Conservation (phyloP, 1,139 yeast genomes). For the Arxiozyma slooffiae region DNA sequence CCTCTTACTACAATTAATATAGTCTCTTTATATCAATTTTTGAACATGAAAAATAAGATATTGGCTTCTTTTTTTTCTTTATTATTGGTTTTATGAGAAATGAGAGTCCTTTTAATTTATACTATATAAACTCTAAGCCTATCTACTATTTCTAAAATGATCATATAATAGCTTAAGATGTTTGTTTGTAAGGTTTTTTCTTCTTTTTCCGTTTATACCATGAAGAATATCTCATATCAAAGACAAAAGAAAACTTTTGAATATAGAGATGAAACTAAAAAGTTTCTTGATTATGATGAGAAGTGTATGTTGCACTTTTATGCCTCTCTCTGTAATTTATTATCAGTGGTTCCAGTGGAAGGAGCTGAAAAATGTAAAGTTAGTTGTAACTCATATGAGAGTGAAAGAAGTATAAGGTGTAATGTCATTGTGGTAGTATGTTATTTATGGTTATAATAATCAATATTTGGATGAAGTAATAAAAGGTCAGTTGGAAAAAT, state of each 20-base stretch:
- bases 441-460: conserved; percentile 31
- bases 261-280: conserved; percentile 7
- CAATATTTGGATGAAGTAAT: conserved; percentile 26
- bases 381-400: conserved; percentile 10
- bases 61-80: too few species aligned
- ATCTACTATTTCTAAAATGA: too few species aligned
- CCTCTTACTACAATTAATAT: too few species aligned
- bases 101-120: too few species aligned
- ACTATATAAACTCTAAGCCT: too few species aligned
- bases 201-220: background rate
- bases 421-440: conserved; percentile 34
- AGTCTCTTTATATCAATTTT: too few species aligned
- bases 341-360: conserved; percentile 26
- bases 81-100: too few species aligned
- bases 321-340: conserved; percentile 26
- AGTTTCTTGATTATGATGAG: conserved; percentile 20
- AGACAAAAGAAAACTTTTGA: too few species aligned
- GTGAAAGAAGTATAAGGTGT: conserved; percentile 20
- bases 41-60: too few species aligned
- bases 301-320: conserved; percentile 32
- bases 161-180: too few species aligned
- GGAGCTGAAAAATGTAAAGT: conserved; percentile 25
- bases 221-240: too few species aligned
- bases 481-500: conserved; percentile 17
- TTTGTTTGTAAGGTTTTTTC: background rate